Percentiles rank a stretch among this genome's conserved stretches.
phyloP scores from a whole-genome alignment of 1,284 basidiomycete species.

The Cryptococcus amylolentus region DNA sequence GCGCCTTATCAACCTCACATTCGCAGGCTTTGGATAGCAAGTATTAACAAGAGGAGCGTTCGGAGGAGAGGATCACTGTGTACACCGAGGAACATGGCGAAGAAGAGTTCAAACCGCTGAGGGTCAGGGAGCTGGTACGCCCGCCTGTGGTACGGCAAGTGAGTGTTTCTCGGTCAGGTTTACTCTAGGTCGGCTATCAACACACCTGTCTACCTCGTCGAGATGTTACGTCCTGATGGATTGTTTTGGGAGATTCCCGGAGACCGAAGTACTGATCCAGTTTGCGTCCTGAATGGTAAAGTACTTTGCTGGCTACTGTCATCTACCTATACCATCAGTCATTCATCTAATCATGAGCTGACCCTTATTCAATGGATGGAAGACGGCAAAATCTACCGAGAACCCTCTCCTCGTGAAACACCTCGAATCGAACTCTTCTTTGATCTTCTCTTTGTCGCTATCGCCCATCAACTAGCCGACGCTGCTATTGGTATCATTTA shows the following conservation, averaged over 20 bases:
- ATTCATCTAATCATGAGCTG: neutral
- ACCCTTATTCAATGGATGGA: neutral
- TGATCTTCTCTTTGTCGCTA: conserved; percentile 50
- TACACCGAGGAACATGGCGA: neutral
- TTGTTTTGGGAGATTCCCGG: neutral
- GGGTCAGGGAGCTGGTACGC: conserved; percentile 23
- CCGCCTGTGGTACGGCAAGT: conserved; percentile 31
- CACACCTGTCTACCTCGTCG: too few species aligned
- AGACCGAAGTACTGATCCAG: neutral
- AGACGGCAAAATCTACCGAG: conserved; percentile 23
- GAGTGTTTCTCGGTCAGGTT: neutral
- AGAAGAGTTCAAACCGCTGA: conserved; percentile 10
- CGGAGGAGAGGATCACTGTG: too few species aligned
- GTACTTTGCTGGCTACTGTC: neutral
- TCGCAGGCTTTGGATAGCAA: too few species aligned
- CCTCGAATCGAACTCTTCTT: conserved; percentile 50
- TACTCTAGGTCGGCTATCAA: too few species aligned
- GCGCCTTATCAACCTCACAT: too few species aligned
- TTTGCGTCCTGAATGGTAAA: neutral
- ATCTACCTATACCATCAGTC: neutral
- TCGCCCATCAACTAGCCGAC: conserved; percentile 50
- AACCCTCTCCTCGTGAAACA: conserved; percentile 24
- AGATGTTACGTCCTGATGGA: neutral
- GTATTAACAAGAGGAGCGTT: too few species aligned
- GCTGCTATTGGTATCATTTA: conserved; percentile 30